Conservation (phyloP, 2,329 filamentous ascomycete genomes). For the Cercospora berteroae region DNA sequence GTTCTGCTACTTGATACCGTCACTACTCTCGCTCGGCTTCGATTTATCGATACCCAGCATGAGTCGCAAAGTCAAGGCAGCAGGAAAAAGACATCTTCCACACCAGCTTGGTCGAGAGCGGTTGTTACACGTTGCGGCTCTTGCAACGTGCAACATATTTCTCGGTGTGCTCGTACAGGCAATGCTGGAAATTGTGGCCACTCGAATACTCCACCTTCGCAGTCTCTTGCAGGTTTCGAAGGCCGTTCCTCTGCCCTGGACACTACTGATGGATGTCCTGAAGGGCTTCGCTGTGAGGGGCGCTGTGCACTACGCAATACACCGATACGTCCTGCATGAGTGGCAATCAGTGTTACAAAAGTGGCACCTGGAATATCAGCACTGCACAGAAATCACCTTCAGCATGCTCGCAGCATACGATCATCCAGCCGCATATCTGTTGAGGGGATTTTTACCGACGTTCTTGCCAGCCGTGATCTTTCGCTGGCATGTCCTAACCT, state of each 20-base stretch:
- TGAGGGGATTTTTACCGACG: slow-evolving; percentile 63
- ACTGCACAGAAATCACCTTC: slow-evolving; percentile 58
- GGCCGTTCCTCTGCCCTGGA: slow-evolving; percentile 58
- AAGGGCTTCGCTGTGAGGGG: slow-evolving; percentile 58
- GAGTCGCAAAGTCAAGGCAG: slow-evolving; percentile 66
- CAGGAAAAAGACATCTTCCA: slow-evolving; percentile 55
- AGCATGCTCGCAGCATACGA: slow-evolving; percentile 65
- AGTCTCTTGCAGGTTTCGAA: slow-evolving; percentile 60
- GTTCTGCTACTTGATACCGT: slow-evolving; percentile 71
- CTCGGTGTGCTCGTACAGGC: slow-evolving; percentile 56
- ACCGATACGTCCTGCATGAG: slow-evolving; percentile 65
- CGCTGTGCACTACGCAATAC: slow-evolving; percentile 69
- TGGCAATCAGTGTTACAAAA: slow-evolving; percentile 33
- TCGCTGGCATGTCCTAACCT: slow-evolving; percentile 70
- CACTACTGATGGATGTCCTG: slow-evolving; percentile 55
- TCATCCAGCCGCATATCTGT: slow-evolving; percentile 63
- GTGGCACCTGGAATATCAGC: slow-evolving; percentile 57
- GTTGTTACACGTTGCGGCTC: slow-evolving; percentile 52
- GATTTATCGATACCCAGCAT: slow-evolving; percentile 69
- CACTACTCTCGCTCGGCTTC: slow-evolving; percentile 68
- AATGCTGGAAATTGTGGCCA: slow-evolving; percentile 55
- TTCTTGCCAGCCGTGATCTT: slow-evolving; percentile 65
- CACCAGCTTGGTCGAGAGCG: slow-evolving; percentile 42
- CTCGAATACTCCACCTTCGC: slow-evolving; percentile 51
- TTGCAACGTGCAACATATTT: slow-evolving; percentile 56